Percentiles rank a stretch among this genome's conserved stretches.
Conservation (phyloP, 2,329 filamentous ascomycete species). For the Cercospora sesami region DNA sequence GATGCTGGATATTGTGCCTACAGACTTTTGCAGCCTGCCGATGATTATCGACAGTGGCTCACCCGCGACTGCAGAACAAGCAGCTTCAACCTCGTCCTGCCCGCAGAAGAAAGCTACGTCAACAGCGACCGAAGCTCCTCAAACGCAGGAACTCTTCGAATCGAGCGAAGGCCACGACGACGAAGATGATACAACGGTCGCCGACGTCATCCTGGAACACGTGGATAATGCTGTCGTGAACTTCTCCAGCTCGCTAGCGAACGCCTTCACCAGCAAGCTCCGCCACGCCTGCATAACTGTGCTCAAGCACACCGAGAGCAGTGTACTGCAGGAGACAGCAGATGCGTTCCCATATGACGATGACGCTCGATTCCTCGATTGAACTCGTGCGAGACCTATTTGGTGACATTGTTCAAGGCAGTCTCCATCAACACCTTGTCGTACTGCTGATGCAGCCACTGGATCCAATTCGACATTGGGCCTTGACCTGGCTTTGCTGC, state of each 20-base stretch:
- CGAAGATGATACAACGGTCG: conserved; percentile 12
- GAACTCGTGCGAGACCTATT: conserved; percentile 2
- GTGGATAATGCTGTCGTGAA: conserved; percentile 21
- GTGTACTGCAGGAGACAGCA: conserved; percentile 11
- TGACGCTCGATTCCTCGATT: conserved; percentile 37
- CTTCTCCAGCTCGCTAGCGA: conserved; percentile 17
- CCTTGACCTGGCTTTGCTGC: conserved; percentile 40
- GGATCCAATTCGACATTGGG: conserved; percentile 51
- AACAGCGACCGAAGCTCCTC: not conserved
- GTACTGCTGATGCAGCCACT: conserved; percentile 57
- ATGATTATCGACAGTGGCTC: conserved; percentile 29
- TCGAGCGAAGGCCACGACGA: not conserved
- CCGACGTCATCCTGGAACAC: conserved; percentile 27
- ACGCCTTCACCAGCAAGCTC: conserved; percentile 32
- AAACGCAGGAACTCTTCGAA: not conserved
- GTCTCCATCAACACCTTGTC: conserved; percentile 59
- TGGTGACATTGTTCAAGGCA: conserved; percentile 45
- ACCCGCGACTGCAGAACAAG: not conserved
- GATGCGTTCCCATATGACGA: conserved; percentile 31
- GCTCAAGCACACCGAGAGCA: conserved; percentile 33
- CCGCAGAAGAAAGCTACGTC: not conserved
- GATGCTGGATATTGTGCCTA: conserved; percentile 8
- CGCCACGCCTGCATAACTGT: conserved; percentile 34
- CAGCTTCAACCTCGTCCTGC: not conserved
- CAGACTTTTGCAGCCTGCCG: conserved; percentile 23